Evolutionary conservation across 2,329 filamentous ascomycete genomes (phyloP), one percentile per base, ranked within the genome.

Genomic region (Pseudogymnoascus sp.): DNA sequence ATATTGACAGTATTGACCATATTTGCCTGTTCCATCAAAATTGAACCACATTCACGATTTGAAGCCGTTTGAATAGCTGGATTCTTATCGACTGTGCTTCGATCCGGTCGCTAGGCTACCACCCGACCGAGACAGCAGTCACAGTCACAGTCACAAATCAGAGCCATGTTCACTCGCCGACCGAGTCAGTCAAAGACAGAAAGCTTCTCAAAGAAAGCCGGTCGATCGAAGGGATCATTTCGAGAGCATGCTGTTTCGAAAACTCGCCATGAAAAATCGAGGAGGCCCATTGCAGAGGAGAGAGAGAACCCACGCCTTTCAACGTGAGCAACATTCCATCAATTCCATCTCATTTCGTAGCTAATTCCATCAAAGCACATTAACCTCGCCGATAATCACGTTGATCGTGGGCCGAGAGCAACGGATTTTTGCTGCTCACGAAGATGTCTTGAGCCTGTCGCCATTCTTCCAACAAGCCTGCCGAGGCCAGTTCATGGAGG

Each of bases 371-470:
- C 50, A 33, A 40, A 87, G 84, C 65, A 82, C 77, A 64, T 73
- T 86, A 64, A 83, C 82, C 26, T 88, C 87, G 2, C 79, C 88
- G 50, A 90, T 95, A 73, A 83, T 96, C 69, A 96, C 90, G 9
- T 83, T 96, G 66, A 84, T 89, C 69, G 85, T 96, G 69, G 91
- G 91, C n/a, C 82, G 82, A 4, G 88, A 93, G 68, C 87, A 92
- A 74, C 86, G 93, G 21, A 87, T 96, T 69, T 97, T 97, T 73
- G 93, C 93, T 38, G 91, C 91, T 6, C 93, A 96, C 75, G 90
- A 96, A 79, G 89, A 95, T 69, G 84, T 96, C 66, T 86, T 97
- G 65, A 84, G 82, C 73, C 79, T 83, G 63, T 95, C 91, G 10
- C 86, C 91, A 7, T 96, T 88, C 82, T 96, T 97, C 77, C 80